Evolutionary conservation across 192 early-diverging fungal species (phyloP), one percentile per base, ranked within the genome.

Genomic region (Lunasporangiospora selenospora): DNA sequence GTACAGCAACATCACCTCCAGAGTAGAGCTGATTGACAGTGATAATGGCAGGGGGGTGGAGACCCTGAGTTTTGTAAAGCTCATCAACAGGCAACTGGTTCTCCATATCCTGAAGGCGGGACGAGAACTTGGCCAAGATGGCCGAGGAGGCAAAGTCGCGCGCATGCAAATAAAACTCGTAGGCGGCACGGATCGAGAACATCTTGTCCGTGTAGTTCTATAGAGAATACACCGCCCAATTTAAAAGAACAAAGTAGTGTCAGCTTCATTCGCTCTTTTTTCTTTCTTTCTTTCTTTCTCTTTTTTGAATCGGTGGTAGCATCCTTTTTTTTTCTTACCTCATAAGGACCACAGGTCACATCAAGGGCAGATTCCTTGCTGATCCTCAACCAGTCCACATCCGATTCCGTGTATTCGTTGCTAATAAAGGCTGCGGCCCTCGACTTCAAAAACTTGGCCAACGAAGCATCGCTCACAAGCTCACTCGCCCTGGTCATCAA

Each of bases 1-100:
- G 88, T 36, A 88, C 89, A 12, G 85, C 82, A 21, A 86, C 87
- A 59, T 90, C 90, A 45, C 90, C 87, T 21, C 87, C 87, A 58
- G 81, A 71, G 64, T 87, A 89, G 4, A 92, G 75, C 66, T 92
- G 88, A 69, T 92, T 88, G 49, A 90, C 88, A 30, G 90, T 88
- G 45, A 89, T 78, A 46, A 92, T 92, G 8, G 89, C 88, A 30
- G 90, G 81, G 33, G 85, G 81, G 1, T 80, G 76, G 31, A 92
- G 67, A 5, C 86, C 78, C 37, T 53, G 70, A 66, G 89, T 87
- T 34, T 84, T 85, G 70, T 90, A 88, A 27, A 79, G 46, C 11
- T 81, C 82, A 33, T 88, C 89, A 4, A 92, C 80, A 9, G 90
- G 90, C 42, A 92, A 47, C 32, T 80, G 81, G 29, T 84, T 65